Percentiles rank a stretch among this genome's conserved stretches.
Evolutionary conservation across 352 stramenopile genomes (phyloP).

Genomic region (Phytophthora pluvialis): DNA sequence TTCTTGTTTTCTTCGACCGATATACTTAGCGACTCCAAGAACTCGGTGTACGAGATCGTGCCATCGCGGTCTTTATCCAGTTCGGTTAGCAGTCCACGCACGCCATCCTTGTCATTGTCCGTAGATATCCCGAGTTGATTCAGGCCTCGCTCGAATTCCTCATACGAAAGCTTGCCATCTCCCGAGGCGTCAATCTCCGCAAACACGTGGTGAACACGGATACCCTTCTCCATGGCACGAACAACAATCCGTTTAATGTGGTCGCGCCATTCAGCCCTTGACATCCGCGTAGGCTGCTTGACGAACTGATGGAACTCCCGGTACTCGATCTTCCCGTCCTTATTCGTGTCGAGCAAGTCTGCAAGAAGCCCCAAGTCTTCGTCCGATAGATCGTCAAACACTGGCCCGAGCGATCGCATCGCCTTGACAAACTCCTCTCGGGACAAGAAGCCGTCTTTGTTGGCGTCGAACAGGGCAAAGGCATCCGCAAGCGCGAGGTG

Average conservation of each 20-base stretch:
- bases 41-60: conserved; percentile 81
- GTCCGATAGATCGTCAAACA: conserved; percentile 54
- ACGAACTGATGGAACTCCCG: conserved; percentile 54
- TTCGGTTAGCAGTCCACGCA: conserved; percentile 51
- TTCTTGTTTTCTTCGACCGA: conserved; percentile 50
- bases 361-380: conserved; percentile 43
- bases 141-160: conserved; percentile 62
- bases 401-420: conserved; percentile 49
- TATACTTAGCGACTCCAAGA: conserved; percentile 66
- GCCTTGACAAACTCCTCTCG: conserved; percentile 53
- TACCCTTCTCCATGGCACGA: conserved; percentile 61
- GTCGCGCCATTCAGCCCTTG: conserved; percentile 39
- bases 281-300: conserved; percentile 24
- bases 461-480: conserved; percentile 52
- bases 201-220: conserved; percentile 72
- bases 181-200: conserved; percentile 61
- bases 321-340: conserved; percentile 55
- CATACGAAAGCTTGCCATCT: conserved; percentile 63
- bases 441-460: conserved; percentile 56
- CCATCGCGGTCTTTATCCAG: conserved; percentile 72
- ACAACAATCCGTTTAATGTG: conserved; percentile 62
- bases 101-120: conserved; percentile 36
- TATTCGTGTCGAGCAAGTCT: conserved; percentile 49
- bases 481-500: conserved; percentile 39
- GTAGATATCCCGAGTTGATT: conserved; percentile 56